Base-by-base conservation (phyloP, 495 filamentous ascomycete species). In the Penicillium silybi region DNA sequence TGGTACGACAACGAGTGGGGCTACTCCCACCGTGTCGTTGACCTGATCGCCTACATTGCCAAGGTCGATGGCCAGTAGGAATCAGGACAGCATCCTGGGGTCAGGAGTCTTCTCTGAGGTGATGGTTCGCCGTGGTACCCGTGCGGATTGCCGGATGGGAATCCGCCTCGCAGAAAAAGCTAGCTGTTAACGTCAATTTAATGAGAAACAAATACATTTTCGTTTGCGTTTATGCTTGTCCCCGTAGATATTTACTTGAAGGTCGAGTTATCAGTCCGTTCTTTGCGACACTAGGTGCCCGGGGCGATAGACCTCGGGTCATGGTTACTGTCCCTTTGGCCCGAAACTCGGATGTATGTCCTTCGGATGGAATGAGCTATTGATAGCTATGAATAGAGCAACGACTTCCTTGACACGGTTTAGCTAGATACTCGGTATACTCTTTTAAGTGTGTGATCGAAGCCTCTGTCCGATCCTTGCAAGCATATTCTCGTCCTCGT, bases 1-100 rank as follows among this genome's bases (percentile, higher is more conserved):
- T 98, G 93, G 93, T 98, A 98, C 80, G 92, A 97, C 83, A 90
- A 89, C 75, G 86, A 89, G 78, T 89, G 86, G 86, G 93, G 92
- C 64, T 98, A 98, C 87, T 95, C 88, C 73, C 91, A 90, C 79
- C 93, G 93, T 86, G 95, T 97, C 57, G 82, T 97, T 57, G 93
- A 98, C 76, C 92, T 98, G 66, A 79, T 98, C 53, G 80, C 82
- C 75, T 91, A 96, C 82, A 87, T 97, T 65, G 80, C 90, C 73
- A 91, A 92, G 82, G 86, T 90, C 49, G 92, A 97, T 68, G 69
- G 57, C 67, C 62, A 81, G 59, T 76, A 74, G 64, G 67, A 73
- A 74, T 70, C 57, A 69, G 66, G 62, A 60, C 64, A 47, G 65
- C 58, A 53, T 48, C 52, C 58, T 49, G 58, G 58, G 56, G 48